phyloP scores from a whole-genome alignment of 495 filamentous ascomycete species.

The Chaetomium fimeti region DNA sequence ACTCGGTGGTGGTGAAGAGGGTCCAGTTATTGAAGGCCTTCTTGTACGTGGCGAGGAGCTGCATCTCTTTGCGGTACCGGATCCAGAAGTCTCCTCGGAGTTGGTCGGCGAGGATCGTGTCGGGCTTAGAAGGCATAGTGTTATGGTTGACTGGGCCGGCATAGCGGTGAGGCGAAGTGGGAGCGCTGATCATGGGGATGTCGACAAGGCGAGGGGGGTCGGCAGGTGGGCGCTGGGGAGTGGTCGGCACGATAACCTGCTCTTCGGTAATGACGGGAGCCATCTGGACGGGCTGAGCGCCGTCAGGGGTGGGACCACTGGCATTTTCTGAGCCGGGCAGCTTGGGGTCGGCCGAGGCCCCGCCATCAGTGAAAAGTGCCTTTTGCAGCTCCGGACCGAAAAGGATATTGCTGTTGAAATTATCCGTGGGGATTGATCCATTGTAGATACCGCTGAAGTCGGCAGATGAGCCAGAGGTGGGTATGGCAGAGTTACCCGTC shows the following conservation, averaged over 20 bases:
- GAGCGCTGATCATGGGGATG: neutral
- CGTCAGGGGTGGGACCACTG: neutral
- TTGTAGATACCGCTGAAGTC: neutral
- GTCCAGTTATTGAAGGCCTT: neutral
- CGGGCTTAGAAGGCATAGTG: neutral
- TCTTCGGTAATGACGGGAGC: neutral
- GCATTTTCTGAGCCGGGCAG: neutral
- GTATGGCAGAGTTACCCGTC: neutral
- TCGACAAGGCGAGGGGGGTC: constrained; percentile 10
- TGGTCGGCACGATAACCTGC: neutral
- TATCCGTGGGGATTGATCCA: constrained; percentile 1
- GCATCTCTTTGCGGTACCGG: neutral
- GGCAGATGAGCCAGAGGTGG: neutral
- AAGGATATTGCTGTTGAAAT: neutral
- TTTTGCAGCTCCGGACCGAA: constrained; percentile 13
- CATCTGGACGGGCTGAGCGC: neutral
- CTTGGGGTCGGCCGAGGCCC: constrained; percentile 7
- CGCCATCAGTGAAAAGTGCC: constrained; percentile 9
- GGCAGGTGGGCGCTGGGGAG: neutral
- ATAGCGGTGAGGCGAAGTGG: neutral
- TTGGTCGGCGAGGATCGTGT: constrained; percentile 11
- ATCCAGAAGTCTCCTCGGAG: constrained; percentile 7
- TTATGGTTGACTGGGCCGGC: constrained; percentile 9
- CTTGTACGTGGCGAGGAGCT: neutral
- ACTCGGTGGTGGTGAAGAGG: neutral